Evolutionary conservation across 169 alveolate species (phyloP).

Genomic region (Plasmodium berghei): DNA sequence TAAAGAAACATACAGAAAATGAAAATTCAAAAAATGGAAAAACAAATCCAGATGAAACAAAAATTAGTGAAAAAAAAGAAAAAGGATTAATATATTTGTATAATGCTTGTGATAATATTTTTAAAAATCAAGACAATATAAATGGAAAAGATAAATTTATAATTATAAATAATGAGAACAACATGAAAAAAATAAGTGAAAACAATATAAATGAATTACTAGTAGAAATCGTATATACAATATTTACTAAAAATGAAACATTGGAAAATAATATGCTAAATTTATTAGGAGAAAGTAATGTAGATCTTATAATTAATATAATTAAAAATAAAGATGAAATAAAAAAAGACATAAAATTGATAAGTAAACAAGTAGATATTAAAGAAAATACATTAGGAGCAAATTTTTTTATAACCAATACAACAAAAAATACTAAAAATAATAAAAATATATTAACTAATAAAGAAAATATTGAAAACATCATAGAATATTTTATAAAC

Average conservation of each 20-base stretch:
- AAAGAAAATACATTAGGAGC: constrained; percentile 53
- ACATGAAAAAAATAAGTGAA: constrained; percentile 26
- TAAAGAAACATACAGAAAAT: constrained; percentile 3
- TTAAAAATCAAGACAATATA: constrained; percentile 7
- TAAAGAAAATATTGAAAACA: constrained; percentile 60
- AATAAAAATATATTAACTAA: constrained; percentile 11
- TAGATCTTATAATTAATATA: constrained; percentile 52
- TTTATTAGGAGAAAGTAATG: constrained; percentile 34
- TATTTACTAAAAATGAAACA: constrained; percentile 15
- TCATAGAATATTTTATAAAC: constrained; percentile 41
- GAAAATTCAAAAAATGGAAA: neutral
- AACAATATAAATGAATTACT: constrained; percentile 49
- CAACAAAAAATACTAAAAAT: constrained; percentile 33
- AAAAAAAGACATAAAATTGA: constrained; percentile 39
- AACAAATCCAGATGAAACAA: neutral
- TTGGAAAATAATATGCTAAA: constrained; percentile 33
- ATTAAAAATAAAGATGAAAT: constrained; percentile 55
- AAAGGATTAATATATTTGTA: constrained; percentile 44
- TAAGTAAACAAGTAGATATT: constrained; percentile 52
- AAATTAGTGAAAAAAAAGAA: constrained; percentile 27
- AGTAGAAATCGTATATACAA: constrained; percentile 37
- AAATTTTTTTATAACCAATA: constrained; percentile 55
- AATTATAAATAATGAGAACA: constrained; percentile 19
- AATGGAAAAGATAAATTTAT: constrained; percentile 15
- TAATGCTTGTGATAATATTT: constrained; percentile 25